Percentiles rank a stretch among this genome's conserved stretches.
These are phyloP conservation scores for Globisporangium radiosum DNA, from an alignment of 352 stramenopile species.

Conservation along the genomic window DNA sequence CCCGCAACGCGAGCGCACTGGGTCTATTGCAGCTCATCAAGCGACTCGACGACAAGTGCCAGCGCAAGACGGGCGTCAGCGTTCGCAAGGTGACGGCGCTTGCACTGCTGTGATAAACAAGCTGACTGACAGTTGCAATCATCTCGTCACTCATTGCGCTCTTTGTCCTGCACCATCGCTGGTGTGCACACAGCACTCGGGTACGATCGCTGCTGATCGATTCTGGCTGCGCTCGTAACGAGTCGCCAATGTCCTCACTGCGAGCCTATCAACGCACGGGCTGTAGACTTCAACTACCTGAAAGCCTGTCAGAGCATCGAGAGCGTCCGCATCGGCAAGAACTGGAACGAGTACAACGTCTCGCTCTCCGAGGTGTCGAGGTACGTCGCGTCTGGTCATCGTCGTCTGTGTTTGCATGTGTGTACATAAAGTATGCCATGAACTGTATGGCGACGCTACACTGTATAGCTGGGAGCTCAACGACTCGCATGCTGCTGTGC, in stretches of 20 bases:
- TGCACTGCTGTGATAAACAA: neutral
- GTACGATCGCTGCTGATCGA: neutral
- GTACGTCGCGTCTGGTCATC: conserved; percentile 1
- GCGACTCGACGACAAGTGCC: conserved; percentile 35
- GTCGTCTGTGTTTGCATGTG: too few relatives aligned
- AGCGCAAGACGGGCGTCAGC: conserved; percentile 43
- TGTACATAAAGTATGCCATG: too few relatives aligned
- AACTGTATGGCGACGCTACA: too few relatives aligned
- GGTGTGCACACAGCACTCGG: conserved; percentile 4
- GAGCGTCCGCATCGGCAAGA: conserved; percentile 45
- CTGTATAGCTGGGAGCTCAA: too few relatives aligned
- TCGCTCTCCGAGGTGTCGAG: conserved; percentile 19
- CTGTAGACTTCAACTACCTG: conserved; percentile 67
- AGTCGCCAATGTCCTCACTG: neutral
- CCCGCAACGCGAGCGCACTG: conserved; percentile 53
- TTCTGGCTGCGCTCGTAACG: neutral
- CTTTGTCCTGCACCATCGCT: neutral
- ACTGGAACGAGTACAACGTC: conserved; percentile 20
- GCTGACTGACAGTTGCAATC: neutral
- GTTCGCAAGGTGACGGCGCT: conserved; percentile 49
- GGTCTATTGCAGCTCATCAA: conserved; percentile 69
- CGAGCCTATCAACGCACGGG: too few relatives aligned
- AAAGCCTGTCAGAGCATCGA: conserved; percentile 73
- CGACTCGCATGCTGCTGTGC: neutral
- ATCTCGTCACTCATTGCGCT: too few relatives aligned